phyloP scores from a whole-genome alignment of 257 asterid genomes.

The Solanum neorickii region DNA sequence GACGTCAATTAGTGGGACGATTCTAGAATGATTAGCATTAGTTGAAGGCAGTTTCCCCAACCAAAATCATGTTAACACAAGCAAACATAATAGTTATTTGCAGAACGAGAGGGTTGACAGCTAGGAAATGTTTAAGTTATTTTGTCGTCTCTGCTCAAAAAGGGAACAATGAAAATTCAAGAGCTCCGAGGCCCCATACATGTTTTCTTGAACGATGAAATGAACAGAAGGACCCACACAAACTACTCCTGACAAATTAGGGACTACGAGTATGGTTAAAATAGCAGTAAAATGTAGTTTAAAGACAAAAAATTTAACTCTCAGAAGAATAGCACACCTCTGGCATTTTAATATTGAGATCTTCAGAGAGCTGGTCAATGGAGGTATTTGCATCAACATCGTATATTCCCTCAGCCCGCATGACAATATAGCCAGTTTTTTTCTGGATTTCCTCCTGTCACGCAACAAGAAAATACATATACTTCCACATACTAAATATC shows the following conservation, averaged over 20 bases:
- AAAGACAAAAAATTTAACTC: background rate
- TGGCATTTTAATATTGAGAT: slow-evolving; percentile 85
- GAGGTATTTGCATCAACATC: slow-evolving; percentile 99
- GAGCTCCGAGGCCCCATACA: background rate
- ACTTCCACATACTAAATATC: background rate
- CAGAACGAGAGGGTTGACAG: background rate
- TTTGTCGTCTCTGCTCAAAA: background rate
- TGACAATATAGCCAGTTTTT: slow-evolving; percentile 89
- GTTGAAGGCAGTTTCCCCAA: background rate
- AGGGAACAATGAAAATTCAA: background rate
- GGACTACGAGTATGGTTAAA: background rate
- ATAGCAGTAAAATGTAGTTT: background rate
- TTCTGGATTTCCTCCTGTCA: slow-evolving; percentile 96
- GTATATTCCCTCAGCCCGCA: slow-evolving; percentile 93
- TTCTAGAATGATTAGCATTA: background rate
- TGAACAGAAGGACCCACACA: background rate
- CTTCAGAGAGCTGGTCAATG: slow-evolving; percentile 94
- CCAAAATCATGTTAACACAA: background rate
- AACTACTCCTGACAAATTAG: background rate
- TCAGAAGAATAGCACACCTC: slow-evolving; percentile 41
- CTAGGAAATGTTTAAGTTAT: background rate
- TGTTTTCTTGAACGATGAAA: background rate
- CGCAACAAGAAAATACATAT: background rate
- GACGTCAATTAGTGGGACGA: background rate
- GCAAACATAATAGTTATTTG: background rate